Evolutionary conservation across 1,284 basidiomycete genomes (phyloP), one percentile per base, ranked within the genome.

Genomic region (Marasmius tenuissimus): DNA sequence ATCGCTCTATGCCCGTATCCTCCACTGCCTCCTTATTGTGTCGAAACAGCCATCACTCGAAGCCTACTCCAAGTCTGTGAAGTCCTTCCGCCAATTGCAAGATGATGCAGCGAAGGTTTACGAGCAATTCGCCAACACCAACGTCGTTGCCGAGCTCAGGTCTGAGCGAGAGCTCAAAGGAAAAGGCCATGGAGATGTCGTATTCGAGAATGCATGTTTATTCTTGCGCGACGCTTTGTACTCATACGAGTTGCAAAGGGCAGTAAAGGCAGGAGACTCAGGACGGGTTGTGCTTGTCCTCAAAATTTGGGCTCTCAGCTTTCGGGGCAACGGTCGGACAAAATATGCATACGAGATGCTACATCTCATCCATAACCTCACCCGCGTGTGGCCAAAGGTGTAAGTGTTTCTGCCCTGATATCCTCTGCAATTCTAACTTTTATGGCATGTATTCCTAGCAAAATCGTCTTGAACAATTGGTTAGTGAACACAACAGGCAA

Each of bases 261-360:
- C 74, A 0, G 69, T 80, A 49, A 76, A 76, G 51, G 47, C 63
- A 3, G 76, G 76, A 0, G 73, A 77, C 55, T 76, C 74, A 0
- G 76, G 27, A 2, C 27, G 27, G 2, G 27, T 27, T 27, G 27
- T 27, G 4, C 27, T 2, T 2, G 27, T 27, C 4, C 27, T 27
- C 27, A 27, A 27, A 4, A 48, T 69, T 1, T 71, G 69, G 61
- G 71, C 72, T 0, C 60, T 73, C 1, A 67, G 66, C n/a, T 78
- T 67, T 61, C 72, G 74, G 2, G 27, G 27, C 27, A 27, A 27
- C 27, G 27, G 27, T 27, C 27, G 27, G 0, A 62, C 68, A 0
- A 78, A 79, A 65, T 80, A 81, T 60, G 78, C 77, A 0, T 66
- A 77, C 42, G 75, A 78, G 63, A 70, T 75, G 66, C 63, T 80